Conservation (phyloP, 1,139 yeast genomes). For the Hansenula anomala region DNA sequence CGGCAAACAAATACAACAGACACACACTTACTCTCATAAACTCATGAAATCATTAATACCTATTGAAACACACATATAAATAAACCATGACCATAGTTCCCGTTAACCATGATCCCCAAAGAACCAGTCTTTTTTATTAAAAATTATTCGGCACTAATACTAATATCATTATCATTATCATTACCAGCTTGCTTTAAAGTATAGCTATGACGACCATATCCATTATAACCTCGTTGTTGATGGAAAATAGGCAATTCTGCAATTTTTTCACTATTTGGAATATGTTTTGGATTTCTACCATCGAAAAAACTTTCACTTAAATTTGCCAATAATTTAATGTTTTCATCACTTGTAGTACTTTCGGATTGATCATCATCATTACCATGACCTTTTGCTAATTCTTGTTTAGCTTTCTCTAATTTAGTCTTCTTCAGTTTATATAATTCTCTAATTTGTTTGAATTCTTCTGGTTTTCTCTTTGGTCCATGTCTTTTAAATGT, state of each 20-base stretch:
- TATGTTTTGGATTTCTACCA: slow-evolving; percentile 1
- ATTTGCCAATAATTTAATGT: slow-evolving; percentile 12
- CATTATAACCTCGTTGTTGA: slow-evolving; percentile 23
- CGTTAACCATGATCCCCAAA: no score
- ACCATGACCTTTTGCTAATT: slow-evolving; percentile 4
- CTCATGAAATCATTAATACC: no score
- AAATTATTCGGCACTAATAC: no score
- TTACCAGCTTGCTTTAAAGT: slow-evolving; percentile 11
- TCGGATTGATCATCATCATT: neutral
- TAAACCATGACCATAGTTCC: no score
- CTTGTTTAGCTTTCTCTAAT: neutral
- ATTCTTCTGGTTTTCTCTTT: slow-evolving; percentile 66
- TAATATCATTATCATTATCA: neutral
- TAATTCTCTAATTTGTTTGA: slow-evolving; percentile 40
- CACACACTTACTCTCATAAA: no score
- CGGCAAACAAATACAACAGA: no score
- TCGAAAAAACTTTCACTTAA: slow-evolving; percentile 11
- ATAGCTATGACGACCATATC: slow-evolving; percentile 21
- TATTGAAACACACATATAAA: no score
- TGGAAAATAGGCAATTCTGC: slow-evolving; percentile 17
- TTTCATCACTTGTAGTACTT: slow-evolving; percentile 2
- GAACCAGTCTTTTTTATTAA: no score
- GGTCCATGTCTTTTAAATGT: slow-evolving; percentile 69
- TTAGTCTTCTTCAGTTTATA: slow-evolving; percentile 18
- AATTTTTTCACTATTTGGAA: neutral